These are phyloP conservation scores for Beta vulgaris DNA, from an alignment of 148 eudicot genomes.

Conservation along the genomic window DNA sequence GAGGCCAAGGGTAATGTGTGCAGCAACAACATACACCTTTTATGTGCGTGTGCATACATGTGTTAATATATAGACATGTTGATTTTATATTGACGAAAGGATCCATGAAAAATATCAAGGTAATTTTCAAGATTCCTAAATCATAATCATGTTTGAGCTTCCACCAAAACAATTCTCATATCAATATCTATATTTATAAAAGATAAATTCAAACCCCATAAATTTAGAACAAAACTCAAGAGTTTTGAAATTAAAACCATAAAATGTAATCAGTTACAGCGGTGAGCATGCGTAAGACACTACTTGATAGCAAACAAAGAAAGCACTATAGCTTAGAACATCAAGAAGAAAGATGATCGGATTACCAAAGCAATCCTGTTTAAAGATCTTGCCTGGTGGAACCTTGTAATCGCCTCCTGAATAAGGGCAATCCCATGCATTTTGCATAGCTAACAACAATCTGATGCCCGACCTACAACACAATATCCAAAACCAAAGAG, in stretches of 20 bases:
- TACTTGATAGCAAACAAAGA: not conserved
- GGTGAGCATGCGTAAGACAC: not conserved
- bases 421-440: constrained; percentile 96
- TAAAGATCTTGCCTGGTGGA: constrained; percentile 84
- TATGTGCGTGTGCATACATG: not conserved
- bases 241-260: not conserved
- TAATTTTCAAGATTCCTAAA: not conserved
- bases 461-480: constrained; percentile 87
- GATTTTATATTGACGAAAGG: not conserved
- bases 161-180: no score
- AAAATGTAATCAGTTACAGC: not conserved
- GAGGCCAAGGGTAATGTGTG: not conserved
- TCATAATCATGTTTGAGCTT: not conserved
- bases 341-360: constrained; percentile 26
- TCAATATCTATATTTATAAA: no score
- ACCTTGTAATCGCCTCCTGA: constrained; percentile 86
- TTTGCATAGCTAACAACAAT: constrained; percentile 81
- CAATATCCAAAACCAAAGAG: constrained; percentile 14
- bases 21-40: not conserved
- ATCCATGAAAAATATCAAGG: not conserved
- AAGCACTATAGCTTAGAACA: not conserved
- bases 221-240: not conserved
- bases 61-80: not conserved
- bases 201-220: not conserved
- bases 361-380: constrained; percentile 38